Evolutionary conservation across 345 rosid genomes (phyloP).

Genomic region (Sonneratia caseolaris): DNA sequence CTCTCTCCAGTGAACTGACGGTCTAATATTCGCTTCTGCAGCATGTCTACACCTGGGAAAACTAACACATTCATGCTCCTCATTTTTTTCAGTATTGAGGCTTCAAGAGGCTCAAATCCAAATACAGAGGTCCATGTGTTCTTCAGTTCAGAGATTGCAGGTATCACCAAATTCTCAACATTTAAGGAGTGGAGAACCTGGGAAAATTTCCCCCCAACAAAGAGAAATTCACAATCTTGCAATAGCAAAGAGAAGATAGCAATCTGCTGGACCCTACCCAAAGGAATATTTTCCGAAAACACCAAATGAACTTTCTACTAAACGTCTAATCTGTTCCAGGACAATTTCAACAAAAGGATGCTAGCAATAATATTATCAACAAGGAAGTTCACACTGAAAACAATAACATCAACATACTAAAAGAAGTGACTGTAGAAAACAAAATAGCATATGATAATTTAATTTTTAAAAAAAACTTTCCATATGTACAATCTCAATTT

Average conservation of each 20-base stretch:
- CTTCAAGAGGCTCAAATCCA: conserved; percentile 55
- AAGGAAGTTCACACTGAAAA: background rate
- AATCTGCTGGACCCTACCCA: background rate
- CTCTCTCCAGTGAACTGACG: conserved; percentile 18
- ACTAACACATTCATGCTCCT: conserved; percentile 62
- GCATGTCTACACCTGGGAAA: conserved; percentile 87
- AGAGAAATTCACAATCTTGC: background rate
- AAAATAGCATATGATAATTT: background rate
- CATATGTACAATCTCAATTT: background rate
- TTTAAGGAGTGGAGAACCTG: conserved; percentile 68
- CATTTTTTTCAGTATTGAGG: conserved; percentile 30
- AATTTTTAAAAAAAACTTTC: background rate
- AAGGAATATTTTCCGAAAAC: background rate
- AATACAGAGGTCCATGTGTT: conserved; percentile 88
- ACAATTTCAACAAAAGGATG: too few species aligned
- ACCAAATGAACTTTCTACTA: background rate
- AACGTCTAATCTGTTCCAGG: background rate
- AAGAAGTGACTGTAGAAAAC: background rate
- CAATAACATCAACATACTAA: background rate
- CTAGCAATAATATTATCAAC: background rate
- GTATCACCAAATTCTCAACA: conserved; percentile 78
- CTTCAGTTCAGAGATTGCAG: conserved; percentile 76
- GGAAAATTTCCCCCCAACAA: conserved; percentile 1
- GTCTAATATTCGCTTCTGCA: conserved; percentile 51
- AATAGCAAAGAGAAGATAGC: background rate